Conservation (phyloP, 148 eudicot species). For the Polygonum aviculare region DNA sequence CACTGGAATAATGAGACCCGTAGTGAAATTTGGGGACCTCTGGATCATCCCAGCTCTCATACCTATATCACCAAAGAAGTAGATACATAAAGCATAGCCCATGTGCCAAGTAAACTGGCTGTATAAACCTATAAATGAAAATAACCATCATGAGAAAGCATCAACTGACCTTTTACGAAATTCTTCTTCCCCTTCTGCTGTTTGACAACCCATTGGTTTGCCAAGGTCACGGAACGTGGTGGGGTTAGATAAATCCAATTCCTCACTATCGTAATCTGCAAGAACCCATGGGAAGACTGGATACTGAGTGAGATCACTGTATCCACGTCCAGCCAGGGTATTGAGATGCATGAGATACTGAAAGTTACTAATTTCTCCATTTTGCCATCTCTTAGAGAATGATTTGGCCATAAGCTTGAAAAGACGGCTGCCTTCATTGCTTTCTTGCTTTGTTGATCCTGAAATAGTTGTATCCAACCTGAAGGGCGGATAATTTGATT, state of each 20-base stretch:
- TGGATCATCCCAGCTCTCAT: constrained; percentile 99
- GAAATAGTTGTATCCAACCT: constrained; percentile 98
- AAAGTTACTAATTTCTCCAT: constrained; percentile 97
- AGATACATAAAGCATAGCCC: background rate
- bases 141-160: constrained; percentile 9
- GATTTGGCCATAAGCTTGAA: constrained; percentile 94
- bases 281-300: constrained; percentile 99
- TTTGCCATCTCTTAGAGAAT: constrained; percentile 98
- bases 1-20: constrained; percentile 99
- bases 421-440: constrained; percentile 88
- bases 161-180: constrained; percentile 68
- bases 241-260: constrained; percentile 63
- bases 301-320: constrained; percentile 98
- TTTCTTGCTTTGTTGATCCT: constrained; percentile 83
- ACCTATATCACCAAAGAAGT: constrained; percentile 32
- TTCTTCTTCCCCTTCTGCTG: constrained; percentile 89
- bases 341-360: constrained; percentile 99
- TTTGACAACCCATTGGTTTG: constrained; percentile 99
- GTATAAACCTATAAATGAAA: background rate
- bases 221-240: constrained; percentile 79
- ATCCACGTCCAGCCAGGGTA: constrained; percentile 98
- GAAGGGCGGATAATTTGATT: constrained; percentile 13
- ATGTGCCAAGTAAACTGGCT: background rate
- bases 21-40: constrained; percentile 98
- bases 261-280: constrained; percentile 94